These are phyloP conservation scores for Globisporangium middletonii DNA, from an alignment of 352 stramenopile species.

Conservation along the genomic window DNA sequence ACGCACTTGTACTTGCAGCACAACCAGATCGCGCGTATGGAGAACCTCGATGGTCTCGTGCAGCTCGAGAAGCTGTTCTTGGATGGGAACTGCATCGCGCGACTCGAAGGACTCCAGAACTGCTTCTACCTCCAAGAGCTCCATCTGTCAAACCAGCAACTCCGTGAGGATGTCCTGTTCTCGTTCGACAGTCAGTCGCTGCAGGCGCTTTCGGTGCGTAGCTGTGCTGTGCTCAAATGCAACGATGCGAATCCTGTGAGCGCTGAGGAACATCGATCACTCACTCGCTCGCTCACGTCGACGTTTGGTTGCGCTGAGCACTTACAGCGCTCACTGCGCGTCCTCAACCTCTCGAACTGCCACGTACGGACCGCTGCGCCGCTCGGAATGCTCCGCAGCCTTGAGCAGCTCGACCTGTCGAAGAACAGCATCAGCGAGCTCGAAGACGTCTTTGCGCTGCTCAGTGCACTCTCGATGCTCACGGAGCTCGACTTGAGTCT, in stretches of 20 bases:
- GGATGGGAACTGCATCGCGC: conserved; percentile 53
- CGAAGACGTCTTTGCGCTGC: conserved; percentile 60
- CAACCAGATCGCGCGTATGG: conserved; percentile 51
- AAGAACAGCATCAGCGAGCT: conserved; percentile 57
- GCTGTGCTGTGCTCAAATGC: background rate
- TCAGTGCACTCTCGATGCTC: conserved; percentile 37
- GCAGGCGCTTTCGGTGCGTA: conserved; percentile 27
- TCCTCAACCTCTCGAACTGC: conserved; percentile 64
- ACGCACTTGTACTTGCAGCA: conserved; percentile 73
- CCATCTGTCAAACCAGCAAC: conserved; percentile 53
- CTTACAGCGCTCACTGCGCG: conserved; percentile 38
- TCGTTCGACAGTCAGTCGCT: conserved; percentile 45
- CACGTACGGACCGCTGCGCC: conserved; percentile 22
- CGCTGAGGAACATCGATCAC: too few relatives aligned
- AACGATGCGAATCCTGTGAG: too few relatives aligned
- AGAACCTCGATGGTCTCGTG: conserved; percentile 32
- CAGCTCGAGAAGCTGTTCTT: conserved; percentile 71
- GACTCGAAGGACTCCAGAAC: conserved; percentile 45
- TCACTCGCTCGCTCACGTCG: too few relatives aligned
- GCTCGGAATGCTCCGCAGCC: conserved; percentile 25
- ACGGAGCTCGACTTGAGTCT: conserved; percentile 50
- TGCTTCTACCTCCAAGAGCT: conserved; percentile 49
- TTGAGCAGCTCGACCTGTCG: conserved; percentile 62
- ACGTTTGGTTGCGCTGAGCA: background rate
- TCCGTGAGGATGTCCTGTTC: conserved; percentile 24